phyloP scores from a whole-genome alignment of 495 filamentous ascomycete species.

The Aspergillus olivimuriae region DNA sequence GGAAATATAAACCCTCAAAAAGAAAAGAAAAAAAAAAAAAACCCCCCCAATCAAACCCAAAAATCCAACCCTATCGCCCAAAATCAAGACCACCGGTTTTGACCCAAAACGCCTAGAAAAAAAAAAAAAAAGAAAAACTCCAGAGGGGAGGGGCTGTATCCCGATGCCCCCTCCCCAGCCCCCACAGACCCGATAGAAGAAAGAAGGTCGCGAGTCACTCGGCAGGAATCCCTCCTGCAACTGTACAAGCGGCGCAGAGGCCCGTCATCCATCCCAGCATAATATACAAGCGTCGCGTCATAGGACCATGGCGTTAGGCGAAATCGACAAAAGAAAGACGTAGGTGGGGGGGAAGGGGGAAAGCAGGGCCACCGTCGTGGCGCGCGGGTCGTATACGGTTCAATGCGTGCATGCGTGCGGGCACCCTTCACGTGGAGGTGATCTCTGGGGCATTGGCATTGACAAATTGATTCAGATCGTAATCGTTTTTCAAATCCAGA shows the following conservation, averaged over 20 bases:
- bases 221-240: background rate
- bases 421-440: conserved; percentile 26
- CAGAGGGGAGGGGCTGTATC: background rate
- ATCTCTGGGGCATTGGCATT: conserved; percentile 41
- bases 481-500: conserved; percentile 28
- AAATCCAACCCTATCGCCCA: no score
- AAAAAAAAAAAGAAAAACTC: conserved; percentile 8
- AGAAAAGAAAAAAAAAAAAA: no score
- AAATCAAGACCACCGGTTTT: no score
- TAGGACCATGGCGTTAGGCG: conserved; percentile 11
- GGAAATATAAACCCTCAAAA: no score
- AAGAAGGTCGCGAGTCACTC: background rate
- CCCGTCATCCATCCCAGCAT: background rate
- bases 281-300: conserved; percentile 37
- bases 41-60: no score
- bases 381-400: no score
- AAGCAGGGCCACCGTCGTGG: no score
- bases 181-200: no score
- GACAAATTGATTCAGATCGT: conserved; percentile 39
- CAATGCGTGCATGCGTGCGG: background rate
- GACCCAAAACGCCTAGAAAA: no score
- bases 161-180: background rate
- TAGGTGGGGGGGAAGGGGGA: no score
- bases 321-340: background rate
- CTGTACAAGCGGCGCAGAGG: conserved; percentile 1